Conservation (phyloP, 345 rosid genomes). For the Populus nigra region DNA sequence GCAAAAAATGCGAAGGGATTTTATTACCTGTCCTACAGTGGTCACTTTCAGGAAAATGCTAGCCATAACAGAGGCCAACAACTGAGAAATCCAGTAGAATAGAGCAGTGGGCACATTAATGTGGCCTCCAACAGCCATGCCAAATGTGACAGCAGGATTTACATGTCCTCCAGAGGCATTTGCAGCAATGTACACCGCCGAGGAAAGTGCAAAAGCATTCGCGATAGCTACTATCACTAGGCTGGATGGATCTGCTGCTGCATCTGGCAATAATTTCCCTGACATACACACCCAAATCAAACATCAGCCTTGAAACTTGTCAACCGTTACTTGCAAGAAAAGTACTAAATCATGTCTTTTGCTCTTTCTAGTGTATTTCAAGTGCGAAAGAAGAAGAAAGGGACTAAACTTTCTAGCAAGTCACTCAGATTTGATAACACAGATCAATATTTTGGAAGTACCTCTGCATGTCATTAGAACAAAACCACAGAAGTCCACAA, state of each 20-base stretch:
- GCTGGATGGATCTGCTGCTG: slow-evolving; percentile 51
- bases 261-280: slow-evolving; percentile 70
- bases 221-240: slow-evolving; percentile 62
- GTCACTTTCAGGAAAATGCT: slow-evolving; percentile 61
- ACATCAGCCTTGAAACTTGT: background rate
- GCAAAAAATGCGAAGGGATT: background rate
- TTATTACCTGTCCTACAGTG: slow-evolving; percentile 51
- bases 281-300: background rate
- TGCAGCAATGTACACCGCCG: slow-evolving; percentile 58
- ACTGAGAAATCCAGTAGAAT: slow-evolving; percentile 79
- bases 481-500: too few relatives aligned
- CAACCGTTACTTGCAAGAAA: background rate
- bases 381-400: background rate
- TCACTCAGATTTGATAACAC: background rate
- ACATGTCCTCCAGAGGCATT: slow-evolving; percentile 81
- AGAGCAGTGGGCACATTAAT: slow-evolving; percentile 70
- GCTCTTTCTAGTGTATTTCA: background rate
- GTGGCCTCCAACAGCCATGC: slow-evolving; percentile 76
- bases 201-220: slow-evolving; percentile 64
- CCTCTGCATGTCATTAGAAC: too few relatives aligned
- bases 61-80: slow-evolving; percentile 83
- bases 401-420: background rate
- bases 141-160: slow-evolving; percentile 91
- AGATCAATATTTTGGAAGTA: too few relatives aligned
- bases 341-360: background rate